Base-by-base conservation (phyloP, 2,329 filamentous ascomycete genomes). In the Colletotrichum sp. region DNA sequence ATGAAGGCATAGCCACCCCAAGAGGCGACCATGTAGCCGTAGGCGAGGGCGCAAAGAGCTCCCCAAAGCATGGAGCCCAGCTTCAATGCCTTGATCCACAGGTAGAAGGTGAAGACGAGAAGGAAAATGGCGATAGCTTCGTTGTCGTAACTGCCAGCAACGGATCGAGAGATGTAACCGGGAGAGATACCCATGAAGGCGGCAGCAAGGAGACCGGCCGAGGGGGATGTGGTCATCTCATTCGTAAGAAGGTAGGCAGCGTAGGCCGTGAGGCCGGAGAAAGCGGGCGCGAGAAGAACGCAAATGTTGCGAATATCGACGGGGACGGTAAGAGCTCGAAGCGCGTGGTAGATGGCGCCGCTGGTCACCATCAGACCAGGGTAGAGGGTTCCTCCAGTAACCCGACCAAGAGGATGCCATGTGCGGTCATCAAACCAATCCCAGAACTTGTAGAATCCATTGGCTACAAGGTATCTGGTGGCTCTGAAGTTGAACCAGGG, bases 1-100 rank as follows among this genome's bases (percentile, higher is more conserved):
- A 99, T 99, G 91, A 99, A 99, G 82, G 98, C 97, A 86, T 99
- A 99, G 83, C 97, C 97, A 90, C 97, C 97, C 97, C 97, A 99
- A 21, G 98, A 98, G 65, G 96, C 97, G 79, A 99, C 97, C 97
- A 99, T 99, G 92, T 99, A 99, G 83, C 97, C 97, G 87, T 99
- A 99, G 88, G 98, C 99, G 71, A 99, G 90, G 59, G 97, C 97
- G 81, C 96, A 97, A 78, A 98, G 89, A 49, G 95, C 96, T 80
- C 96, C 96, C 96, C 96, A 99, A 86, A 98, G 95, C 85, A 98
- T 96, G 67, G 97, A 99, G 30, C 97, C 97, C 75, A 96, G 92
- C 90, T 99, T 99, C 80, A 99, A 91, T 24, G 97, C 95, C 91
- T 99, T 99, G 88, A 99, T 98, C 97, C 97, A 99, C 69, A 99